Conservation (phyloP, 306 rosid species). For the Prunus salicina region DNA sequence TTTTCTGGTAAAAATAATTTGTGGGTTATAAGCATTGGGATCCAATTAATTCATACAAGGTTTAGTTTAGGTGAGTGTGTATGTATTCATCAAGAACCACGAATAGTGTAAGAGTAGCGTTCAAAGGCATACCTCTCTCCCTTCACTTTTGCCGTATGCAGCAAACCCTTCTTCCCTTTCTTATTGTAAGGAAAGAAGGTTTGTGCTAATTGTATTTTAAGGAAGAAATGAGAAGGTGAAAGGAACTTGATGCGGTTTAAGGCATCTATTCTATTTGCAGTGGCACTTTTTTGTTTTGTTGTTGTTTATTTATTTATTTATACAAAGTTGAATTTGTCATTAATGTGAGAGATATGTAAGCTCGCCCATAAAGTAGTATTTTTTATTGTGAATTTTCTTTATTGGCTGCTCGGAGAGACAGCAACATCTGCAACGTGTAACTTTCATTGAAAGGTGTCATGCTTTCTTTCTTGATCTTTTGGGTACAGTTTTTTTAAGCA, state of each 20-base stretch:
- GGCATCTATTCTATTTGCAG: neutral
- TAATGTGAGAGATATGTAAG: neutral
- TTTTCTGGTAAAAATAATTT: neutral
- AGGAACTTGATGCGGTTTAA: neutral
- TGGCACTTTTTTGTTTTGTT: neutral
- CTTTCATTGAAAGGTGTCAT: neutral
- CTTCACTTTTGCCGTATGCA: neutral
- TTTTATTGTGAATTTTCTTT: neutral
- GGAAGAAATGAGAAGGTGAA: neutral
- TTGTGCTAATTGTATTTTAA: neutral
- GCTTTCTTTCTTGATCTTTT: neutral
- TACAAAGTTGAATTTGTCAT: neutral
- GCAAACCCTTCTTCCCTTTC: neutral
- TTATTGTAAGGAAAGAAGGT: neutral
- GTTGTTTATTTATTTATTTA: neutral
- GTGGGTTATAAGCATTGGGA: neutral
- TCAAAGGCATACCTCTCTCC: neutral
- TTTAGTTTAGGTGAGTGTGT: too few relatives aligned
- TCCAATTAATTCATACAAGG: neutral
- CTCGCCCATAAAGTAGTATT: neutral
- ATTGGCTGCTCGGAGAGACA: neutral
- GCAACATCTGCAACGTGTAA: neutral
- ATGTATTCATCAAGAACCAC: neutral
- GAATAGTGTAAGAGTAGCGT: neutral
- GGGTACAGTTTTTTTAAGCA: neutral